Base-by-base conservation (phyloP, 192 early-diverging fungal species). In the Obelidium mucronatum region DNA sequence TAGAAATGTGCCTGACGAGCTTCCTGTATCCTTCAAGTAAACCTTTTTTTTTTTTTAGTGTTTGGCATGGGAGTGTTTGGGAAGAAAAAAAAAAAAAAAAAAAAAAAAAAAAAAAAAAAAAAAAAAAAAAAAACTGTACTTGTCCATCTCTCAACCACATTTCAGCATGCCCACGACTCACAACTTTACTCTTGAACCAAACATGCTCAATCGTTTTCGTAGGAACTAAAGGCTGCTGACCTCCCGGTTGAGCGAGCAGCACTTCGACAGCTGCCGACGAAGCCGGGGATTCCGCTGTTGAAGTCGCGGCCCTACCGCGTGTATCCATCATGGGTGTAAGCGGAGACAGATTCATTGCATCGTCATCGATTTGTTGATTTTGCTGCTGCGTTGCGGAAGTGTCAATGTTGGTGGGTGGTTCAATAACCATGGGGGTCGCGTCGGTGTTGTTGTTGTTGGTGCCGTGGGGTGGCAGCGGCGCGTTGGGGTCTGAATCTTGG, bases 1-100 rank as follows among this genome's bases (percentile, higher is more conserved):
- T 34, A 98, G 82, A 76, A 98, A 98, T 22, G 95, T 98, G 28
- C 96, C 96, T 28, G 94, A 95, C 1, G 76, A 79, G 60, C 76
- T 94, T 77, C 94, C 95, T 40, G 92, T 93, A 83, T 98, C 96
- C 64, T 88, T 86, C 74, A 97, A 92, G 71, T 85, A 97, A 68
- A 98, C 91, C 93, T 96, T 75, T 11, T 19, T 11, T 1, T 6
- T 61, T 30, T 34, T 22, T 24, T 35, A 55, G 1, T n/a, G 11
- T 11, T 61, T 26, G 8, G 37, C 24, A 68, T n/a, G 61, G 54
- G 17, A 42, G n/a, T 6, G 22, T 30, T 24, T 15, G 19, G n/a
- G 24, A 1, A 24, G 15, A 26, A 42, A 54, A 52, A 34, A 28
- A 56, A 30, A 70, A 34, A 59, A 67, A 60, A 73, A 42, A 69